A percentile compares a stretch with the other conserved stretches of the same genome.
phyloP scores from a whole-genome alignment of 108 stramenopile genomes.

The Aurantiochytrium sp. region DNA sequence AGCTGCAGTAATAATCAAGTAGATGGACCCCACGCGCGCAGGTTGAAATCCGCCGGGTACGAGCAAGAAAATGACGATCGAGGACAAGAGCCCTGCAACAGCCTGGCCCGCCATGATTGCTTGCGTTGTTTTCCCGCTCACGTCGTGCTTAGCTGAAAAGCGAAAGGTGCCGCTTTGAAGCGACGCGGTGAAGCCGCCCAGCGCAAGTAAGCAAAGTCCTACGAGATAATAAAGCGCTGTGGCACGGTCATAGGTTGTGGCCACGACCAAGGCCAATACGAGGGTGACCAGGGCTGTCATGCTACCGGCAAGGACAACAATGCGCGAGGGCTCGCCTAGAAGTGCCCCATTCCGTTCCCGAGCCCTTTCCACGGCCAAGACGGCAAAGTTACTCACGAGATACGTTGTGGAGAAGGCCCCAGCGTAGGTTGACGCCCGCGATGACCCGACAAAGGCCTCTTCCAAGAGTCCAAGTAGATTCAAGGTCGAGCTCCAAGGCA shows the following conservation, averaged over 20 bases:
- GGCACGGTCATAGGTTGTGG: not conserved
- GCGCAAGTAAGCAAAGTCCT: not conserved
- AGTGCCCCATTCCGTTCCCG: not conserved
- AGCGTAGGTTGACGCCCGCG: not conserved
- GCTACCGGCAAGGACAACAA: not conserved
- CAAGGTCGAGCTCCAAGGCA: not conserved
- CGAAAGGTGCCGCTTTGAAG: not conserved
- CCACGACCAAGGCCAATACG: not conserved
- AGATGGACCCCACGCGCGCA: not conserved
- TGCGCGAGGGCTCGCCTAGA: not conserved
- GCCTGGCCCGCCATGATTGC: constrained; percentile 12
- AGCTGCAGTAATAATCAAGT: not conserved
- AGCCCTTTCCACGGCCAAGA: not conserved
- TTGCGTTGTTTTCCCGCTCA: not conserved
- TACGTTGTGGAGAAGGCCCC: not conserved
- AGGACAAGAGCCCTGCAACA: not conserved
- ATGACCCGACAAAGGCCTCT: not conserved
- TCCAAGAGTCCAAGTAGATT: not conserved
- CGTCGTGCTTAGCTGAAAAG: not conserved
- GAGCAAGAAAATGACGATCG: not conserved
- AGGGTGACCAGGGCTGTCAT: not conserved
- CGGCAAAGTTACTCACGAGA: not conserved
- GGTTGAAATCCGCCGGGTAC: not conserved
- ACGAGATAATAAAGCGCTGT: not conserved
- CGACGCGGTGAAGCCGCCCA: not conserved